Evolutionary conservation across 495 filamentous ascomycete genomes (phyloP).

Genomic region (Penicillium simplicissimum): DNA sequence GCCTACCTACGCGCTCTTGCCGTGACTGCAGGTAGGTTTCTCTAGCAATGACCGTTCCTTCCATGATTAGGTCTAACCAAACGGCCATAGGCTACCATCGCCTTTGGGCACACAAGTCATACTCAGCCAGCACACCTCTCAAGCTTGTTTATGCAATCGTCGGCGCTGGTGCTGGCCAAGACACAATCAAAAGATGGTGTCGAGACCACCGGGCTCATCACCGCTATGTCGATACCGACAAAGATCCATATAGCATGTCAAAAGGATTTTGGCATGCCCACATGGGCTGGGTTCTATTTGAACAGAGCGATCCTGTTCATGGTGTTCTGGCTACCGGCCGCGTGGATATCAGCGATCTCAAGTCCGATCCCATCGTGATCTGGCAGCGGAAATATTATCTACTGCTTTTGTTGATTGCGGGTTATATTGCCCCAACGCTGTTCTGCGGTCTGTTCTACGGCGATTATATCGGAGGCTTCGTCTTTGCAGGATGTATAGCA

Average conservation of each 20-base stretch:
- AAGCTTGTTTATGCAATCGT: constrained; percentile 84
- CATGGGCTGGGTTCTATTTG: constrained; percentile 85
- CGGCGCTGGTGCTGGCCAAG: constrained; percentile 91
- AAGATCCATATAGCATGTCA: constrained; percentile 95
- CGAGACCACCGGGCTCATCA: constrained; percentile 94
- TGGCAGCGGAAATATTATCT: constrained; percentile 91
- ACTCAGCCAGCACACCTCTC: constrained; percentile 77
- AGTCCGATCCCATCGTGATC: constrained; percentile 84
- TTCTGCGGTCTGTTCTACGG: constrained; percentile 79
- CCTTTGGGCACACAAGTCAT: constrained; percentile 90
- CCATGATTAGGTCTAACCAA: background rate
- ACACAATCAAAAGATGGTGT: constrained; percentile 92
- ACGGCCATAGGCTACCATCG: constrained; percentile 68
- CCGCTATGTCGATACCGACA: constrained; percentile 95
- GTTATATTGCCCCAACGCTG: constrained; percentile 74
- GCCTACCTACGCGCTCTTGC: constrained; percentile 9
- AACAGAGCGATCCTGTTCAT: constrained; percentile 59
- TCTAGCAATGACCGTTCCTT: background rate
- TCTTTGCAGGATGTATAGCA: constrained; percentile 87
- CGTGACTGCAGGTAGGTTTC: constrained; percentile 14
- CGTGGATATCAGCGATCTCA: constrained; percentile 92
- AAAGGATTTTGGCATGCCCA: constrained; percentile 95
- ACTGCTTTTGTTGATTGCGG: constrained; percentile 79
- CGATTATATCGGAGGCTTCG: constrained; percentile 83
- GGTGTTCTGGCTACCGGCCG: constrained; percentile 75